Evolutionary conservation across 176 grass and related monocot species (phyloP), one percentile per base, ranked within the genome.

Genomic region (Bolboschoenus planiculmis): DNA sequence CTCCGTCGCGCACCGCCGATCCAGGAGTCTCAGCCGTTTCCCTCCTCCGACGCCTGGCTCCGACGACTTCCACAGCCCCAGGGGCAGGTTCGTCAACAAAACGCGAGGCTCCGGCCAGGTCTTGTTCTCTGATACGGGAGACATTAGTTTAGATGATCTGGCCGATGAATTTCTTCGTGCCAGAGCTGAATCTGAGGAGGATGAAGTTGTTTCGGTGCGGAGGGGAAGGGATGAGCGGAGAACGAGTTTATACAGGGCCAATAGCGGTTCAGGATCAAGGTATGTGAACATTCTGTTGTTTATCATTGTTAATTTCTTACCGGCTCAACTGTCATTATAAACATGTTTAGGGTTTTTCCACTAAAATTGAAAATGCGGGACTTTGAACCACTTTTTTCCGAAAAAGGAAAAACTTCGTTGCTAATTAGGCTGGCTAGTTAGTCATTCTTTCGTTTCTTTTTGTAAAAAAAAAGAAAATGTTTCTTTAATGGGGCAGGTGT

Each of bases 81-180:
- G 87, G 54, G 92, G 87, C 3, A 85, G 91, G 85, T 99, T 99
- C 75, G 89, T 99, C 0, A 91, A 80, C 81, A 95, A 93, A 90
- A 34, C 33, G 62, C 85, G 74, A 27, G 92, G 42, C 78, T 72
- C 71, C 58, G 66, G 2, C 78, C 58, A 82, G 56, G 58, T 65
- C 1, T 18, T 82, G 57, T 82, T 82, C 24, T 56, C 56, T 61
- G 80, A 10, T 4, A 5, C 48, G 3, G 91, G 89, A 27, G 93
- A 91, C 51, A 56, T 96, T 89, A 95, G 97, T 88, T 86, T 99
- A 72, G 97, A 93, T 80, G 97, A 99, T 90, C 91, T 99, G 35
- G 97, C 91, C 6, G 91, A 99, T 31, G 97, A 99, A 85, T 99
- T 99, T 76, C 87, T 99, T 70, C 87, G 88, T 6, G 93, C 93